Percentiles rank a stretch among this genome's conserved stretches.
These are phyloP conservation scores for Euphrasia arctica DNA, from an alignment of 305 asterid species.

Conservation along the genomic window DNA sequence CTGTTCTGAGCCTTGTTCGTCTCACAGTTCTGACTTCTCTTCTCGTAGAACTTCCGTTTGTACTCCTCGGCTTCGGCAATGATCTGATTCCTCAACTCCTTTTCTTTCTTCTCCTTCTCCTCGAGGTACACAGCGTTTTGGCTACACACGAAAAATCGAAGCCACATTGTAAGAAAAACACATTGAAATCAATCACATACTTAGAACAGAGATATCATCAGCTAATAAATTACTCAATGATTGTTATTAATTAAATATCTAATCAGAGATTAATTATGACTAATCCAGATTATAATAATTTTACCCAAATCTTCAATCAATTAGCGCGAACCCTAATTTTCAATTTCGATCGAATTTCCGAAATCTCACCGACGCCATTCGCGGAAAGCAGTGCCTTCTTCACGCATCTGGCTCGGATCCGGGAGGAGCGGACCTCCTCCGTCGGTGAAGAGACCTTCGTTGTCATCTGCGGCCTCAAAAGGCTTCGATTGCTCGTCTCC, in stretches of 20 bases:
- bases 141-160: conserved; percentile 26
- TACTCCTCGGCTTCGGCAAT: conserved; percentile 84
- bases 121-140: conserved; percentile 78
- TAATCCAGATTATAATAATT: background rate
- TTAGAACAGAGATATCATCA: no score
- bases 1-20: conserved; percentile 62
- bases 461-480: conserved; percentile 43
- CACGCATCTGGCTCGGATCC: conserved; percentile 79
- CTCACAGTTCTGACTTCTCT: conserved; percentile 54
- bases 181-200: no score
- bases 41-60: conserved; percentile 66
- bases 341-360: background rate
- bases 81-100: conserved; percentile 70
- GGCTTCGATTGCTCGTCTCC: conserved; percentile 34
- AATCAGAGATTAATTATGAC: background rate
- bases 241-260: background rate
- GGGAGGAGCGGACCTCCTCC: conserved; percentile 82
- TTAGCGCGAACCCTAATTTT: background rate
- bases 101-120: conserved; percentile 87
- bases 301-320: no score
- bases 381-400: conserved; percentile 84
- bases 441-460: conserved; percentile 51
- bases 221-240: background rate
- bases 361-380: conserved; percentile 87
- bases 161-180: background rate